Base-by-base conservation (phyloP, 2,329 filamentous ascomycete species). In the Tolypocladium capitatum region DNA sequence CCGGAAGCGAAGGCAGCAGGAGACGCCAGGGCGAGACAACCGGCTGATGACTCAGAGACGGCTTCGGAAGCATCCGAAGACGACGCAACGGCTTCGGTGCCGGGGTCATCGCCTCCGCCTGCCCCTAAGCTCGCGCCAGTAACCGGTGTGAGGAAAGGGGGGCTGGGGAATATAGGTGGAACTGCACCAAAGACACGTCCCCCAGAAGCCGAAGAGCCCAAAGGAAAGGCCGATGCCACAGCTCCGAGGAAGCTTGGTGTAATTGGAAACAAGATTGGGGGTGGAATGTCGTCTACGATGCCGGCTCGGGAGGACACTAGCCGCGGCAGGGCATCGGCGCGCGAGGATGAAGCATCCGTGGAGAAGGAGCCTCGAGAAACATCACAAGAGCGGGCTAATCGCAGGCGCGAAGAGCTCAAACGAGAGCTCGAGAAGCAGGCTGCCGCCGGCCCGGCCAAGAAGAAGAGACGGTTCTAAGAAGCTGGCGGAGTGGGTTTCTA, bases 401-500 rank as follows among this genome's bases (percentile, higher is more conserved):
- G 72, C 33, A 73, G 70, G 50, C 66, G 75, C 45, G 65, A 68
- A n/a, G 73, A 78, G 53, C 59, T 76, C 28, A 70, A 73, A 48
- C 66, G 63, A 48, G 72, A 78, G 33, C 59, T 76, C 14, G 69
- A 76, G 52, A 69, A 58, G 49, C 74, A 73, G 55, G 68, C 68
- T 3, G 66, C 70, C 0, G 68, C 68, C 18, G 71, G 70, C 1
- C 76, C 76, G 5, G 66, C 64, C 7, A 75, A 71, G 59, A 80
- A 80, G 65, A 79, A 76, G 61, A 65, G 76, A 40, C 73, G 68
- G 45, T 79, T 79, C 51, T 80, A 58, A 58, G 51, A 20, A 11
- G 27, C 7, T 8, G 11, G 20, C 6, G 7, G 21, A 3, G 10
- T 6, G 35, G 18, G 10, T 40, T 16, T 16, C 21, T 14, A 8